Conservation (phyloP, 306 rosid species). For the Acacia crassicarpa region DNA sequence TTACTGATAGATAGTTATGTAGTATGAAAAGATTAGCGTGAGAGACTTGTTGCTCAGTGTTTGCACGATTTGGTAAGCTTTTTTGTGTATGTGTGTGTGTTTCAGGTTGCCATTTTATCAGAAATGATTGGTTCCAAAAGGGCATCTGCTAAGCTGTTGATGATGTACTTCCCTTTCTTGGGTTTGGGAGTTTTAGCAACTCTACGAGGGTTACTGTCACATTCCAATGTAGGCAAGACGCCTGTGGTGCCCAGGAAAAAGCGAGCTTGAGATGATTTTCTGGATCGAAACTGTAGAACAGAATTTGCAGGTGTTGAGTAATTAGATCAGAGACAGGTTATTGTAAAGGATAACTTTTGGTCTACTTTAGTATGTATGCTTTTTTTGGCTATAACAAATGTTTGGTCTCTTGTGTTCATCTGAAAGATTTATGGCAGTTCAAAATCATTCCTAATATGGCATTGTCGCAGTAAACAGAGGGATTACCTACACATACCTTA, state of each 20-base stretch:
- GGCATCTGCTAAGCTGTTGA: constrained; percentile 53
- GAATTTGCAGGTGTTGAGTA: background rate
- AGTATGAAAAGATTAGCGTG: background rate
- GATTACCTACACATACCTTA: no score
- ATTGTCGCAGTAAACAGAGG: background rate
- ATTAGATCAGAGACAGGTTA: background rate
- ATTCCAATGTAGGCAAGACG: background rate
- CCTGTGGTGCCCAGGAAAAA: background rate
- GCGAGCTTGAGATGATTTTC: background rate
- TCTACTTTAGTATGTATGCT: background rate
- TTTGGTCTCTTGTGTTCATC: background rate
- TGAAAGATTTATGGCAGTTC: background rate
- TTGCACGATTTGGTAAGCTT: background rate
- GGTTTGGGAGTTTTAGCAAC: constrained; percentile 47
- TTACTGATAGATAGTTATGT: background rate
- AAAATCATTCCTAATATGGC: background rate
- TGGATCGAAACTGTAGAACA: no score
- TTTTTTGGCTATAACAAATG: background rate
- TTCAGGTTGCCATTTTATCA: constrained; percentile 7
- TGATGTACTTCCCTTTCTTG: constrained; percentile 44
- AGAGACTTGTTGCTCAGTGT: background rate
- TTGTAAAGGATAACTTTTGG: background rate
- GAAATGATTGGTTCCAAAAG: constrained; percentile 43
- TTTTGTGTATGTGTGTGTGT: background rate
- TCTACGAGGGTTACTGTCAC: constrained; percentile 20